These are phyloP conservation scores for Crithidia acanthocephali DNA, from an alignment of 208 protist genomes.

Conservation along the genomic window DNA sequence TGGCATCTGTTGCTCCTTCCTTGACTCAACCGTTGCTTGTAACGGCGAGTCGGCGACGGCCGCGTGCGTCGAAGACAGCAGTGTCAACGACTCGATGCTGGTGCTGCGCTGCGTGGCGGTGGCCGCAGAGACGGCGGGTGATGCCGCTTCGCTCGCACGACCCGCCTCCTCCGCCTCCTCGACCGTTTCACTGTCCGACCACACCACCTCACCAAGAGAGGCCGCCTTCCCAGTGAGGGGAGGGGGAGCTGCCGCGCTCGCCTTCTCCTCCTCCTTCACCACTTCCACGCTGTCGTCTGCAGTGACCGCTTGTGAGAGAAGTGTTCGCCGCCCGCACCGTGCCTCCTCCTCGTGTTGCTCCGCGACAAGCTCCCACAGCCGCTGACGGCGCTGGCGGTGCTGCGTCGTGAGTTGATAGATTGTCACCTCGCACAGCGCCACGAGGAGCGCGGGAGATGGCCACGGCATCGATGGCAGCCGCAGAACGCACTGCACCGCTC, in stretches of 20 bases:
- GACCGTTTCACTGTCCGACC: not conserved
- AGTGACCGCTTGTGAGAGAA: not conserved
- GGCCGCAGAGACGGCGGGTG: too few relatives aligned
- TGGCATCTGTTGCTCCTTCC: not conserved
- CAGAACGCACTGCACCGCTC: constrained; percentile 22
- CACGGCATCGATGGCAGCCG: constrained; percentile 14
- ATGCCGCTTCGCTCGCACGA: not conserved
- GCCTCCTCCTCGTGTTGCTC: not conserved
- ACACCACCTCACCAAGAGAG: not conserved
- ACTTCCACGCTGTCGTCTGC: not conserved
- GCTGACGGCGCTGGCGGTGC: constrained; percentile 23
- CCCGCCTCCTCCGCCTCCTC: constrained; percentile 1
- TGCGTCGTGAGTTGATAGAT: constrained; percentile 25
- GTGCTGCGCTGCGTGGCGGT: too few relatives aligned
- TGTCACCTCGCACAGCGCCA: constrained; percentile 27
- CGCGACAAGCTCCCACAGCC: not conserved
- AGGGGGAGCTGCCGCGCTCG: too few relatives aligned
- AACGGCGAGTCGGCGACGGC: too few relatives aligned
- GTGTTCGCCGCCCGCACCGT: not conserved
- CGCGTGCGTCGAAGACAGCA: not conserved
- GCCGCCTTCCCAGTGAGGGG: too few relatives aligned
- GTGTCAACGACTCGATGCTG: too few relatives aligned
- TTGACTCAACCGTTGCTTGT: too few relatives aligned
- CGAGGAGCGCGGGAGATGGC: constrained; percentile 13
- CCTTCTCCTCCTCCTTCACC: too few relatives aligned